Evolutionary conservation across 805 yeast genomes (phyloP).

Genomic region (Candida namnaoensis): DNA sequence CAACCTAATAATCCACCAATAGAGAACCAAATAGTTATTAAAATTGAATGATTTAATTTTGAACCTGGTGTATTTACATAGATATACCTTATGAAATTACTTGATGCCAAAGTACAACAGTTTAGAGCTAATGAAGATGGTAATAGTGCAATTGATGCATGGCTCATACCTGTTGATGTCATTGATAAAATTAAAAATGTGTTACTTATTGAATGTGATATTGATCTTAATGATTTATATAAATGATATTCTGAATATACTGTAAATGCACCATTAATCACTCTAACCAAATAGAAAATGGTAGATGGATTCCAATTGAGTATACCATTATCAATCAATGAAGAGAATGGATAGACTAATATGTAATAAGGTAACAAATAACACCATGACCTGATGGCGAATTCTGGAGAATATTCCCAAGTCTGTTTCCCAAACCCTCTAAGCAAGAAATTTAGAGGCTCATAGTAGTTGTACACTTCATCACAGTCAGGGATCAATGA

Average conservation of each 20-base stretch:
- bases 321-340: conserved; percentile 3
- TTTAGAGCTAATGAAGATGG: conserved; percentile 77
- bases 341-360: conserved; percentile 12
- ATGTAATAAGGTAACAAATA: conserved; percentile 43
- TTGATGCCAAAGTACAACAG: conserved; percentile 35
- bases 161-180: conserved; percentile 76
- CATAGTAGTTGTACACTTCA: conserved; percentile 91
- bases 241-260: conserved; percentile 46
- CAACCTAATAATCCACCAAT: conserved; percentile 83
- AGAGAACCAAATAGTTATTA: conserved; percentile 33
- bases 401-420: conserved; percentile 93
- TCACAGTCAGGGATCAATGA: conserved; percentile 88
- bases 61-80: conserved; percentile 1
- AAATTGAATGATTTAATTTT: conserved; percentile 11
- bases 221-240: conserved; percentile 27
- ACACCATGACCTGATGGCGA: conserved; percentile 81
- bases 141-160: conserved; percentile 76
- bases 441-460: conserved; percentile 71
- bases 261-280: conserved; percentile 29
- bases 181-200: conserved; percentile 59
- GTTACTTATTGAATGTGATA: conserved; percentile 26
- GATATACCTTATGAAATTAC: conserved; percentile 27
- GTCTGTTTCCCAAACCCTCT: conserved; percentile 89
- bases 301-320: conserved; percentile 8
- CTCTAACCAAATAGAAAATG: conserved; percentile 47